A percentile compares a stretch with the other conserved stretches of the same genome.
Evolutionary conservation across 2,329 filamentous ascomycete species (phyloP).

Genomic region (Claviceps sp.): DNA sequence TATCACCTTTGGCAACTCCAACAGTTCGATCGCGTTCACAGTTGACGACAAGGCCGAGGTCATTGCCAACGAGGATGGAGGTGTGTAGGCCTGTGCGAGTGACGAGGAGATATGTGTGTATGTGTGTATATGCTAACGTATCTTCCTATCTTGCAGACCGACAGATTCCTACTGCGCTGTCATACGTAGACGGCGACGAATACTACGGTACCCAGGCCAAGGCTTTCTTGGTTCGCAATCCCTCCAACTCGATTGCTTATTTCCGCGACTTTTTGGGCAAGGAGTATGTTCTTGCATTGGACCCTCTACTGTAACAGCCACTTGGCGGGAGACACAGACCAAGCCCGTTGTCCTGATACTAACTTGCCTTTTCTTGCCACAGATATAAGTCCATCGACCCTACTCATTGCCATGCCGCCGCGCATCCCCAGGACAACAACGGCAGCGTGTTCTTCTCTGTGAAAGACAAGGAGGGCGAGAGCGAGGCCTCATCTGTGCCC

Average conservation of each 20-base stretch:
- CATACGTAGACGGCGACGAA: constrained; percentile 91
- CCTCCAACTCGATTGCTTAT: constrained; percentile 84
- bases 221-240: constrained; percentile 81
- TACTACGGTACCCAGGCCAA: constrained; percentile 95
- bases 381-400: constrained; percentile 93
- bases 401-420: constrained; percentile 83
- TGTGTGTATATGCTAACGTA: not conserved
- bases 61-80: constrained; percentile 97
- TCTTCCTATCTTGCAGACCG: constrained; percentile 48
- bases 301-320: no score
- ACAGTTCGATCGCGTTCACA: constrained; percentile 92
- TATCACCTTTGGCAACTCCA: constrained; percentile 95
- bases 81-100: constrained; percentile 33
- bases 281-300: constrained; percentile 45
- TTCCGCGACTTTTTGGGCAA: constrained; percentile 94
- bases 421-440: constrained; percentile 68
- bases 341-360: not conserved
- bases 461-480: constrained; percentile 57
- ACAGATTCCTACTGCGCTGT: constrained; percentile 88
- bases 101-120: not conserved
- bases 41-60: constrained; percentile 91
- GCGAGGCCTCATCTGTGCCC: constrained; percentile 51
- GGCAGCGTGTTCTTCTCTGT: constrained; percentile 69
- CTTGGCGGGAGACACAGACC: not conserved
- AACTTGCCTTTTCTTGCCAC: not conserved